Conservation (phyloP, 78 protist genomes). For the Thecamonas trahens region DNA sequence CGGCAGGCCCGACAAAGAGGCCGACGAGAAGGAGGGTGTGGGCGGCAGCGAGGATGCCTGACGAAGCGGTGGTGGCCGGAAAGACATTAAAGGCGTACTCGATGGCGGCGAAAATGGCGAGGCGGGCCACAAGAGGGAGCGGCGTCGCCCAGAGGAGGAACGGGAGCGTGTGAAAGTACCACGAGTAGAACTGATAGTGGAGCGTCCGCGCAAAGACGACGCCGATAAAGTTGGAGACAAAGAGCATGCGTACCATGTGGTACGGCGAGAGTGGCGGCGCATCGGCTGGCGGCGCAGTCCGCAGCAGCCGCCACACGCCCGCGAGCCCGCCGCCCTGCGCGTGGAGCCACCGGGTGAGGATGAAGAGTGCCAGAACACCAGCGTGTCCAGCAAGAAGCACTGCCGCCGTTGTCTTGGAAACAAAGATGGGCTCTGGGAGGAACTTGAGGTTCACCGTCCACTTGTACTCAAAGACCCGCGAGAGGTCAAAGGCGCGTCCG, state of each 20-base stretch:
- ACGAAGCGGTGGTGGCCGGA: neutral
- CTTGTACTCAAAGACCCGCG: constrained; percentile 52
- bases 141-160: constrained; percentile 62
- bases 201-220: constrained; percentile 71
- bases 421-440: constrained; percentile 44
- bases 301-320: neutral
- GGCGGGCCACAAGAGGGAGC: neutral
- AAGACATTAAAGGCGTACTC: neutral
- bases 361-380: constrained; percentile 34
- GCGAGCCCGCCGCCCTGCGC: neutral
- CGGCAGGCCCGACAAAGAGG: neutral
- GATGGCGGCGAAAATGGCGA: neutral
- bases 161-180: constrained; percentile 86
- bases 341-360: constrained; percentile 8
- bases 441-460: constrained; percentile 89
- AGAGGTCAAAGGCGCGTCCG: constrained; percentile 57
- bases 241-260: constrained; percentile 46
- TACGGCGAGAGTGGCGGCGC: neutral
- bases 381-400: constrained; percentile 27
- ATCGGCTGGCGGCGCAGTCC: neutral
- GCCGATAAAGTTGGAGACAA: constrained; percentile 77
- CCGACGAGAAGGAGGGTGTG: neutral
- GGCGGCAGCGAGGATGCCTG: neutral
- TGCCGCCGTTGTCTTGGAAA: constrained; percentile 41
- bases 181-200: constrained; percentile 91